Evolutionary conservation across 768 basidiomycete genomes (phyloP).

Genomic region (Collybiopsis luxurians): DNA sequence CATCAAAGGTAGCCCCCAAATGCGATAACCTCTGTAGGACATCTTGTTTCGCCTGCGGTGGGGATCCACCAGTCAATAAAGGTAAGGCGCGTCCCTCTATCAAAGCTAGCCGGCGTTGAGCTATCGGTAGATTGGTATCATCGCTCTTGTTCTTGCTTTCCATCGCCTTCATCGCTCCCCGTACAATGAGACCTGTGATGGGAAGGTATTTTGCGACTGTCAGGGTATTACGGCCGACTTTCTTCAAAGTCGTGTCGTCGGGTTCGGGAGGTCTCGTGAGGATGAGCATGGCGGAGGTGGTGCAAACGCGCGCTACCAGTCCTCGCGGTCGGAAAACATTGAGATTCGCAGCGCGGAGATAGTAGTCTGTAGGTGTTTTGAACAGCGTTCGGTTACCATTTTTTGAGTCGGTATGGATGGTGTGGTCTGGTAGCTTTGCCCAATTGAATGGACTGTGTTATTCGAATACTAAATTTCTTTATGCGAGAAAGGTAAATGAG

Average conservation of each 20-base stretch:
- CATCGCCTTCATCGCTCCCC: neutral
- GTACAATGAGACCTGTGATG: neutral
- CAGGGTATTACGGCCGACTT: neutral
- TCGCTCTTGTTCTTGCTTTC: neutral
- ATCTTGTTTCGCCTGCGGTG: neutral
- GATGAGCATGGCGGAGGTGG: slow-evolving; percentile 19
- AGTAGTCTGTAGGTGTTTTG: slow-evolving; percentile 22
- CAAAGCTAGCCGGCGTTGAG: neutral
- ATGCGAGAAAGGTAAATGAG: neutral
- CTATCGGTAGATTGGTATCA: neutral
- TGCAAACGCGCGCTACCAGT: slow-evolving; percentile 20
- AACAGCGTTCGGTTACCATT: slow-evolving; percentile 17
- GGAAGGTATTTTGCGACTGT: neutral
- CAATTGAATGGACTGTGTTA: slow-evolving; percentile 20
- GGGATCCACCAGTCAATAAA: neutral
- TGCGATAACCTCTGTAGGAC: neutral
- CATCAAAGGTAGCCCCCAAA: neutral
- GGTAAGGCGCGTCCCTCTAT: slow-evolving; percentile 1
- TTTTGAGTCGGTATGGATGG: slow-evolving; percentile 14
- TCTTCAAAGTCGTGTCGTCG: neutral
- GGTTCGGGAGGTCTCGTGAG: slow-evolving; percentile 8
- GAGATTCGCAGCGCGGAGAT: slow-evolving; percentile 19
- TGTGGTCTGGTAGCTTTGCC: slow-evolving; percentile 17
- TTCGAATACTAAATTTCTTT: neutral
- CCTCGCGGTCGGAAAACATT: slow-evolving; percentile 21